Percentiles rank a stretch among this genome's conserved stretches.
Conservation (phyloP, 2,329 filamentous ascomycete species). For the Colletotrichum coccodes region DNA sequence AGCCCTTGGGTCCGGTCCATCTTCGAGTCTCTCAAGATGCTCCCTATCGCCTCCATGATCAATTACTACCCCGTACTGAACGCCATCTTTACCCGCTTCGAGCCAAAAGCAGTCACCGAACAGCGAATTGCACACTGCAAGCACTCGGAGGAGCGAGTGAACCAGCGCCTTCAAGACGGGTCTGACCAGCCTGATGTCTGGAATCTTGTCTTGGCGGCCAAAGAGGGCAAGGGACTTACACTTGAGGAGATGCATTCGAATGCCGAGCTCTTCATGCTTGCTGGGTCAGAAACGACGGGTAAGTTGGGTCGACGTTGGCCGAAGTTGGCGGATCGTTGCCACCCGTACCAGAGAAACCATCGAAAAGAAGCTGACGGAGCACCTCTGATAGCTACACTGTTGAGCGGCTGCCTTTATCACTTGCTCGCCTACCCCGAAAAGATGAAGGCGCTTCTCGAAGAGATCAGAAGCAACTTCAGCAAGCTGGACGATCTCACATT, state of each 20-base stretch:
- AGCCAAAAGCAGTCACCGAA: conserved; percentile 36
- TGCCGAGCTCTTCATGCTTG: conserved; percentile 38
- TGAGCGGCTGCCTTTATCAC: conserved; percentile 39
- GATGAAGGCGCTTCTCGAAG: conserved; percentile 45
- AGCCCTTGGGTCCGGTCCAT: conserved; percentile 36
- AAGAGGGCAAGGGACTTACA: conserved; percentile 27
- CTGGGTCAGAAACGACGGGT: conserved; percentile 46
- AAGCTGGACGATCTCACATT: conserved; percentile 48
- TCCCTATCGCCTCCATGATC: conserved; percentile 38
- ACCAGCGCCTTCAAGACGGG: conserved; percentile 38
- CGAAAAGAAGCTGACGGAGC: conserved; percentile 35
- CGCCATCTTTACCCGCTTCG: conserved; percentile 34
- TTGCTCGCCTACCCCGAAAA: conserved; percentile 42
- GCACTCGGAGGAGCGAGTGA: conserved; percentile 40
- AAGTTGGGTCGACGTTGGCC: no score
- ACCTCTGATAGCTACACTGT: conserved; percentile 44
- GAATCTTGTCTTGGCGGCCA: conserved; percentile 37
- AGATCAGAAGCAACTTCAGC: conserved; percentile 48
- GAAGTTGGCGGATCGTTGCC: no score
- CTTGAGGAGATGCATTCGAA: conserved; percentile 32
- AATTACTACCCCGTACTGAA: conserved; percentile 38
- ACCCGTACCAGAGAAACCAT: no score
- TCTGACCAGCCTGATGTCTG: conserved; percentile 39
- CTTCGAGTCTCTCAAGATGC: conserved; percentile 37
- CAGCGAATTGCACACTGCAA: conserved; percentile 36